Base-by-base conservation (phyloP, 768 basidiomycete genomes). In the Lactifluus volemus region DNA sequence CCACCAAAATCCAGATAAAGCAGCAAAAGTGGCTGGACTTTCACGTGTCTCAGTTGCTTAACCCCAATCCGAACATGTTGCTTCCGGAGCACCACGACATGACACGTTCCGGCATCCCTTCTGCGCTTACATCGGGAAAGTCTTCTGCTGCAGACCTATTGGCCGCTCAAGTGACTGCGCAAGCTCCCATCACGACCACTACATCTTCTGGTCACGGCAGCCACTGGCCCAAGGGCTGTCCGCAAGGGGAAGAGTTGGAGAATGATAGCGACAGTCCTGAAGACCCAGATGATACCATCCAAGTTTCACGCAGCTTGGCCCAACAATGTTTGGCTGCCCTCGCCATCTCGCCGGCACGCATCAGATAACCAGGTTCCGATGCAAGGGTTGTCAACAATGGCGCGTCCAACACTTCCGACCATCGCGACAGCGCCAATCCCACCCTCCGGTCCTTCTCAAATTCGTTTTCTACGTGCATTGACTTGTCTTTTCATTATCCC, bases 381-480 rank as follows among this genome's bases (percentile, higher is more conserved):
- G 2, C 52, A 60, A n/a, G 45, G 55, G 8, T 42, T 25, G 25
- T 25, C 58, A 49, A 52, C 53, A n/a, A 7, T 59, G 55, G 30
- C 57, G 39, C 67, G 69, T 25, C 63, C 70, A 0, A 58, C 60
- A 45, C 63, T 73, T 8, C 80, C 68, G n/a, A 69, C 70, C 32
- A 68, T 69, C 9, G 73, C 78, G 1, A 74, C 81, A 0, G 73
- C 78, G 7, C 83, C 88, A 1, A 84, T 85, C 52, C 81, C 84
- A 1, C 71, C 88, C 2, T 98, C 81, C 86, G 92, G 61, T 88
- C 86, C 32, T 98, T 93, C 72, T 83, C 88, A 48, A 92, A 98
- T 75, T 92, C 92, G 2, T 99, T 99, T 74, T 86, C 92, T 56
- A 97, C 95, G 94, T 98, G 63, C 68, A 92, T 81, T 25, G 25